These are phyloP conservation scores for Corniculantispora saksenae DNA, from an alignment of 2,329 filamentous ascomycete species.

Conservation along the genomic window DNA sequence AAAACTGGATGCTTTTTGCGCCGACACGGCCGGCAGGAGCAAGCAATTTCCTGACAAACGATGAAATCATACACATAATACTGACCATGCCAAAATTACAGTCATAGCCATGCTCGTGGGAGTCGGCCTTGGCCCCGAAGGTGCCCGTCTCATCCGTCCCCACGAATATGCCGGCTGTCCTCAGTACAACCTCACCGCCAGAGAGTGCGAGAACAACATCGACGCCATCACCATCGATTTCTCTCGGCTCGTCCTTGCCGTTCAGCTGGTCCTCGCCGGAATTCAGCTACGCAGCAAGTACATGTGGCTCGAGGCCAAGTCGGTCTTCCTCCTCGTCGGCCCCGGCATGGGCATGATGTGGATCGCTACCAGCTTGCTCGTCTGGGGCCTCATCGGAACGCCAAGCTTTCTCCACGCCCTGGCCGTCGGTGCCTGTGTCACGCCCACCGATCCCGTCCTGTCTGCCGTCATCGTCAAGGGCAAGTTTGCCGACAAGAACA, in stretches of 20 bases:
- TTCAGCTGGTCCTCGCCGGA: constrained; percentile 86
- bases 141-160: constrained; percentile 73
- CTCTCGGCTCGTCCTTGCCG: constrained; percentile 81
- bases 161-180: constrained; percentile 66
- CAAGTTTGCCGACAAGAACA: constrained; percentile 88
- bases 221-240: constrained; percentile 80
- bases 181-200: constrained; percentile 23
- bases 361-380: constrained; percentile 74
- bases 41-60: not conserved
- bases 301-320: constrained; percentile 74
- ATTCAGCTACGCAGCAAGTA: constrained; percentile 86
- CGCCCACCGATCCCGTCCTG: constrained; percentile 85
- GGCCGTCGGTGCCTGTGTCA: constrained; percentile 82
- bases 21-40: not conserved
- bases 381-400: constrained; percentile 75
- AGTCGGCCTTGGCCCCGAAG: constrained; percentile 75
- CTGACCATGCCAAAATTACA: constrained; percentile 34
- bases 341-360: constrained; percentile 88
- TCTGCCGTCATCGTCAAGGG: constrained; percentile 92
- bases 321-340: constrained; percentile 72
- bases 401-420: constrained; percentile 76
- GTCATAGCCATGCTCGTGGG: constrained; percentile 84
- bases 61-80: not conserved
- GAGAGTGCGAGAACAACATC: constrained; percentile 53
- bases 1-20: not conserved